Evolutionary conservation across 768 basidiomycete genomes (phyloP).

Genomic region (Suillus occidentalis): DNA sequence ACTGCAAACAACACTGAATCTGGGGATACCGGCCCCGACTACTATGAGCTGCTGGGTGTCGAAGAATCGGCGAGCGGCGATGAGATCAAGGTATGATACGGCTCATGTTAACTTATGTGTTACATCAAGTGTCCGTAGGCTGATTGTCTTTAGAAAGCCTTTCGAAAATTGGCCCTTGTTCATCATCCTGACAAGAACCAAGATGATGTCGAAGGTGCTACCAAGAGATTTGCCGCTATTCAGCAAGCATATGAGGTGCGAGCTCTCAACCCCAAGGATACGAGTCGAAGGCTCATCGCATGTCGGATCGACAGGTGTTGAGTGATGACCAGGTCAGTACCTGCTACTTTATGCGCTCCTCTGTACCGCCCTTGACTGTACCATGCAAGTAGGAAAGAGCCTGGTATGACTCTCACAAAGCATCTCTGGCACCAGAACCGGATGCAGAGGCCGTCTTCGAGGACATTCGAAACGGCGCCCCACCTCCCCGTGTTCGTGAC

Average conservation of each 20-base stretch:
- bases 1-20: conserved; percentile 36
- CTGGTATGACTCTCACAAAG: conserved; percentile 95
- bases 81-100: conserved; percentile 74
- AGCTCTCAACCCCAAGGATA: neutral
- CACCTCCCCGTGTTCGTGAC: conserved; percentile 54
- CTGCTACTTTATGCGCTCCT: conserved; percentile 8
- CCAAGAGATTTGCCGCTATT: conserved; percentile 79
- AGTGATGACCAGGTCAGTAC: conserved; percentile 88
- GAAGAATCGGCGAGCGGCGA: conserved; percentile 81
- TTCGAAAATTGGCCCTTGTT: conserved; percentile 79
- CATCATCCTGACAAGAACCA: conserved; percentile 91
- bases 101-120: neutral
- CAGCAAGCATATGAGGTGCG: conserved; percentile 95
- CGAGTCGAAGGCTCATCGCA: neutral
- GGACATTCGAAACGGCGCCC: conserved; percentile 72
- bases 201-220: conserved; percentile 81
- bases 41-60: conserved; percentile 80
- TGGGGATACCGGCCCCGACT: conserved; percentile 49
- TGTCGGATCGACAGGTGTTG: conserved; percentile 56
- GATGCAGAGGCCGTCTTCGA: conserved; percentile 86
- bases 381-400: conserved; percentile 81
- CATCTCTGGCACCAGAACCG: conserved; percentile 74
- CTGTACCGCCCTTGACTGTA: neutral
- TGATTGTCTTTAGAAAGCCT: conserved; percentile 58
- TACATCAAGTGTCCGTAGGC: conserved; percentile 8